These are phyloP conservation scores for Coprinopsis strossmayeri DNA, from an alignment of 768 basidiomycete genomes.

Conservation along the genomic window DNA sequence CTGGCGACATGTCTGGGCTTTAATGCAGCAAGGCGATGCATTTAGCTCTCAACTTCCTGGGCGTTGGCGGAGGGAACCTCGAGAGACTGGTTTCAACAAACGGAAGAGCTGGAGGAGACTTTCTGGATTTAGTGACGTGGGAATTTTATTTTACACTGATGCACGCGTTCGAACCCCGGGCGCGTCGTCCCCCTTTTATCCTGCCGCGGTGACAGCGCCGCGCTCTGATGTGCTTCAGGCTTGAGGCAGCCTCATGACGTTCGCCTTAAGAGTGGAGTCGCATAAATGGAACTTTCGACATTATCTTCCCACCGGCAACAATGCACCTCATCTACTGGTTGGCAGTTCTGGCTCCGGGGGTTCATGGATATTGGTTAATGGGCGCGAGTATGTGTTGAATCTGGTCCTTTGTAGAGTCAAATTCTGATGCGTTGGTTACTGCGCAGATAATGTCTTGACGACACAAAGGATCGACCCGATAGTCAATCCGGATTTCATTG, in stretches of 20 bases:
- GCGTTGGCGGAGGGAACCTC: too few relatives aligned
- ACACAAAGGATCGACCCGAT: constrained; percentile 33
- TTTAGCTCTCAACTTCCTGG: neutral
- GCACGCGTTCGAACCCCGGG: too few relatives aligned
- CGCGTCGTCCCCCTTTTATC: too few relatives aligned
- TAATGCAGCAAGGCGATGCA: neutral
- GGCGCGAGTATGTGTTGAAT: constrained; percentile 18
- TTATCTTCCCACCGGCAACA: neutral
- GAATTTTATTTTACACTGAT: neutral
- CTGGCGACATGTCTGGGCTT: neutral
- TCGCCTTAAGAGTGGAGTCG: neutral
- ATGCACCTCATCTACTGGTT: neutral
- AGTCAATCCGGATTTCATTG: constrained; percentile 24
- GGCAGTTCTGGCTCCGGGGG: neutral
- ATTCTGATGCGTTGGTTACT: neutral
- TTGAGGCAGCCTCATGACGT: neutral
- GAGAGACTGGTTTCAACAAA: too few relatives aligned
- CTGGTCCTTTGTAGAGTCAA: neutral
- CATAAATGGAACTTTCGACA: neutral
- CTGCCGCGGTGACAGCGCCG: too few relatives aligned
- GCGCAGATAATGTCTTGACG: constrained; percentile 28
- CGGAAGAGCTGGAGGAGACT: too few relatives aligned
- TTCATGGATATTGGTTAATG: constrained; percentile 23
- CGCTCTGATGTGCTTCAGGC: too few relatives aligned
- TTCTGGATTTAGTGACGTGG: neutral